Percentiles rank a stretch among this genome's conserved stretches.
Evolutionary conservation across 495 filamentous ascomycete species (phyloP).

Genomic region (Penicillium ochrochloron): DNA sequence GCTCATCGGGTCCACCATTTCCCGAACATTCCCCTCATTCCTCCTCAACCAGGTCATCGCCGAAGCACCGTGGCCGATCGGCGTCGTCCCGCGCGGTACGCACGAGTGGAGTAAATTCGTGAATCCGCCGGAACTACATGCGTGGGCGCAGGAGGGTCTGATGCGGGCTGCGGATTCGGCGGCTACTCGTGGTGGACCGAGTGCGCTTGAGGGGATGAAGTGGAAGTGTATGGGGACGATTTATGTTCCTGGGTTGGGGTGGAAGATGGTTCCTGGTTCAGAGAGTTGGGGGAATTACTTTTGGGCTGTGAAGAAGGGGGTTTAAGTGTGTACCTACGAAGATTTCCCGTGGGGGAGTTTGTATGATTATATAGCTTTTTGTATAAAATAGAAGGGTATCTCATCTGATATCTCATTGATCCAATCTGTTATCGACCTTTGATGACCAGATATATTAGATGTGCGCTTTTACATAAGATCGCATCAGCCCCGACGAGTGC

Average conservation of each 20-base stretch:
- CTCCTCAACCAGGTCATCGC: constrained; percentile 90
- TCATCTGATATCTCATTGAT: neutral
- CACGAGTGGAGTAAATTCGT: constrained; percentile 97
- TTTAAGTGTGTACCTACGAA: constrained; percentile 21
- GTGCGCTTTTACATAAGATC: too few species aligned
- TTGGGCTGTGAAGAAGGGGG: constrained; percentile 76
- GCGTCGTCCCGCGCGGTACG: constrained; percentile 88
- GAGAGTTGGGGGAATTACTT: constrained; percentile 97
- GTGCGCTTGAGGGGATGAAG: constrained; percentile 54
- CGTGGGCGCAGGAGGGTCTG: constrained; percentile 56
- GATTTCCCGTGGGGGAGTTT: neutral
- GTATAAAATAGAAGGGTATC: neutral
- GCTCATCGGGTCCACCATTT: constrained; percentile 89
- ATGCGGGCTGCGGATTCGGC: constrained; percentile 47
- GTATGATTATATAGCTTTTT: neutral
- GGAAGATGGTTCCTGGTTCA: constrained; percentile 80
- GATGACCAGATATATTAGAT: too few species aligned
- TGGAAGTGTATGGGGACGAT: constrained; percentile 72
- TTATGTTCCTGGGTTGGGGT: constrained; percentile 89
- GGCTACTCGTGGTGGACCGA: constrained; percentile 55
- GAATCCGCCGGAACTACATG: constrained; percentile 78
- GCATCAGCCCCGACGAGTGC: neutral
- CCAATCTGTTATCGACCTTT: too few species aligned
- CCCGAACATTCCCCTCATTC: constrained; percentile 84
- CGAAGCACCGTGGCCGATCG: constrained; percentile 74